Base-by-base conservation (phyloP, 768 basidiomycete species). In the Phanerochaete sordida region DNA sequence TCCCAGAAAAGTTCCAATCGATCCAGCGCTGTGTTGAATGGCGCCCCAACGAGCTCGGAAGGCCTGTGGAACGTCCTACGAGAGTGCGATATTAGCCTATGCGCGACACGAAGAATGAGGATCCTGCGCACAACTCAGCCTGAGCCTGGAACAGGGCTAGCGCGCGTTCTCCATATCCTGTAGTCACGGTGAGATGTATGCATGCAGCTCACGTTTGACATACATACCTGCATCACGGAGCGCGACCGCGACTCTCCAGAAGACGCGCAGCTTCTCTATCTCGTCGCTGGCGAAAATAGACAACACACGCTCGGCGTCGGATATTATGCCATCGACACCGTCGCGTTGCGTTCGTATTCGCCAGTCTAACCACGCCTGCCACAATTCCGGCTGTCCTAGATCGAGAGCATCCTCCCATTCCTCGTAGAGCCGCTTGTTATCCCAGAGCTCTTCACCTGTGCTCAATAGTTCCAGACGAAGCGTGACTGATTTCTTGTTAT, bases 1-100 rank as follows among this genome's bases (percentile, higher is more conserved):
- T 94, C 92, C 92, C 92, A 94, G 68, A 90, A 94, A 54, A 85
- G 83, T 73, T 92, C 91, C 3, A 94, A 77, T 16, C 79, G 75
- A 57, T 82, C 78, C 2, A 93, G 73, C 54, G 80, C 81, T 3
- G 64, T 67, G 23, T 79, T 73, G 33, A 86, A 75, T 27, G 87
- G 72, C 49, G 75, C 62, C 46, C 69, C 71, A 39, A 67, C 65
- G 1, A 88, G 66, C n/a, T 68, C 66, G 26, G 76, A 70, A 0
- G 90, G 90, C 24, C 77, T 57, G 60, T 81, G 75, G 62, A 88
- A 91, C 4, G 79, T 77, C 49, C 92, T 93, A 66, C 26, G 51
- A 54, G 28, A 27, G 27, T 44, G 33, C 33, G 13, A 8, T 3
- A 15, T 46, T 23, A 27, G 26, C 26, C 27, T 24, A 19, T 39